phyloP scores from a whole-genome alignment of 257 asterid genomes.

The Cruciata laevipes region DNA sequence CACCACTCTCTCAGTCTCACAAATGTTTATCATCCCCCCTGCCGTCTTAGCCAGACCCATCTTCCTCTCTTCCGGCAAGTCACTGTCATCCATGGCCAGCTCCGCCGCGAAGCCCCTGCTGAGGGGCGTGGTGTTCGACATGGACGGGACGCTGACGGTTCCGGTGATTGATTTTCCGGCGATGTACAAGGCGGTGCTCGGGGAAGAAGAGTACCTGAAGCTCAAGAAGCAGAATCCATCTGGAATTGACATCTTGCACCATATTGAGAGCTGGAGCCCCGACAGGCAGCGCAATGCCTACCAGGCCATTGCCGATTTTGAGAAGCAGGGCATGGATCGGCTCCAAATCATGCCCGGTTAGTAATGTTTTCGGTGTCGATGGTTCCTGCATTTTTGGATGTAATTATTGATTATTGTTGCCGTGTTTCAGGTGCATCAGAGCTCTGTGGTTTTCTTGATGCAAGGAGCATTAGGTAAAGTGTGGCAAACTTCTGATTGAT shows the following conservation, averaged over 20 bases:
- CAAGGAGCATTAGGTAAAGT: conserved; percentile 61
- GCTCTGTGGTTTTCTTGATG: conserved; percentile 73
- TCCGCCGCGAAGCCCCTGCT: conserved; percentile 35
- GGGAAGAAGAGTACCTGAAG: conserved; percentile 55
- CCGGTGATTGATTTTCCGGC: conserved; percentile 87
- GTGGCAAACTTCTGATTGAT: background rate
- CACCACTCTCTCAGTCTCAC: background rate
- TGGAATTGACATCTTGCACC: conserved; percentile 86
- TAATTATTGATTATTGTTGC: conserved; percentile 5
- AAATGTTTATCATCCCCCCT: conserved; percentile 30
- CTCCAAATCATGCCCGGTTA: conserved; percentile 93
- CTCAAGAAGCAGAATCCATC: conserved; percentile 46
- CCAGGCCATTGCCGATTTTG: conserved; percentile 64
- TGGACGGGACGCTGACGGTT: conserved; percentile 95
- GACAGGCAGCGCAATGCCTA: conserved; percentile 62
- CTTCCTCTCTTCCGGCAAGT: conserved; percentile 16
- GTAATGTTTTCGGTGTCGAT: conserved; percentile 8
- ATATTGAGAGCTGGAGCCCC: conserved; percentile 73
- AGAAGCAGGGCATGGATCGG: conserved; percentile 74
- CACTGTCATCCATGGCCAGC: conserved; percentile 26
- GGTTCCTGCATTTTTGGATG: background rate
- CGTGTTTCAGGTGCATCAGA: conserved; percentile 76
- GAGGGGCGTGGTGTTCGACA: conserved; percentile 88
- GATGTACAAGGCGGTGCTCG: conserved; percentile 84
- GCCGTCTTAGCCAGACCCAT: conserved; percentile 22